phyloP scores from a whole-genome alignment of 2,329 filamentous ascomycete species.

The Alternaria brassicicola region DNA sequence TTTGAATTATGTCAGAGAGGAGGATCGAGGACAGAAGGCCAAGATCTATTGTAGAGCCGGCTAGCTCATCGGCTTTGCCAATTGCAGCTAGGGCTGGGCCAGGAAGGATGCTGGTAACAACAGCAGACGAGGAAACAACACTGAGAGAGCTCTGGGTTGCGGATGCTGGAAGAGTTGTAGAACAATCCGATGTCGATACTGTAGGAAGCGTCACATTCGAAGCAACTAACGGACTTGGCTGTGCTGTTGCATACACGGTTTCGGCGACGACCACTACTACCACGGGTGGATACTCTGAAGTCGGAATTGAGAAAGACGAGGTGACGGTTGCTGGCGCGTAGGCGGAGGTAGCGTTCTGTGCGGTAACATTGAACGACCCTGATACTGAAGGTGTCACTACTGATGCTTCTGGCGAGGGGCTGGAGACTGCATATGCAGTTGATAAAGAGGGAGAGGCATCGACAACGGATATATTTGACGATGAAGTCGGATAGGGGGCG shows the following conservation, averaged over 20 bases:
- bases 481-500: conserved; percentile 1
- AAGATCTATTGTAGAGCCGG: conserved; percentile 4
- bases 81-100: neutral
- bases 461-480: conserved; percentile 1
- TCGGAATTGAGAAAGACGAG: neutral
- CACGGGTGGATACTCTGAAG: conserved; percentile 2
- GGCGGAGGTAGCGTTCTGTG: conserved; percentile 4
- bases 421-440: neutral
- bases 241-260: conserved; percentile 1
- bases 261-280: conserved; percentile 4
- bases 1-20: neutral
- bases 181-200: neutral
- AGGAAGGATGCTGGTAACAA: neutral
- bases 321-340: neutral
- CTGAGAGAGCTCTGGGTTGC: neutral
- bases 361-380: neutral
- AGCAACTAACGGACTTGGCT: neutral
- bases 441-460: neutral
- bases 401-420: neutral
- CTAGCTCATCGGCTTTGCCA: neutral
- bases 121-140: neutral
- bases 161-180: neutral
- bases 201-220: neutral
- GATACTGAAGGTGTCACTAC: neutral
- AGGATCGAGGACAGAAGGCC: conserved; percentile 6